Evolutionary conservation across 2,329 filamentous ascomycete species (phyloP).

Genomic region (Pseudonectria buxi): DNA sequence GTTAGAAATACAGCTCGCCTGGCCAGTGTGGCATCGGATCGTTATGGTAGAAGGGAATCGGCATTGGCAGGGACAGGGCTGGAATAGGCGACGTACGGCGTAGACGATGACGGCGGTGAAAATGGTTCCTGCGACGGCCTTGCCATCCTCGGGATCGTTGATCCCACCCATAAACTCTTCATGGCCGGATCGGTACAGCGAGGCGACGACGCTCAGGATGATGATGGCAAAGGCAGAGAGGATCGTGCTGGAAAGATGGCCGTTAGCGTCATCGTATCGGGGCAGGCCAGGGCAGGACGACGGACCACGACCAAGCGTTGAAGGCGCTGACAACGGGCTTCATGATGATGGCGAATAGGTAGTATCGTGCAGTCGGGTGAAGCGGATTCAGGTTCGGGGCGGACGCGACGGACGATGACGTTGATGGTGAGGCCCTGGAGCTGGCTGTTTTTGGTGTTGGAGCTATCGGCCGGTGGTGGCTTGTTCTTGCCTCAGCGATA

Average conservation of each 20-base stretch:
- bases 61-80: not conserved
- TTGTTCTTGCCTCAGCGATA: slow-evolving; percentile 21
- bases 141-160: slow-evolving; percentile 64
- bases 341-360: slow-evolving; percentile 51
- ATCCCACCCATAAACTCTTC: slow-evolving; percentile 75
- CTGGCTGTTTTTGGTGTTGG: slow-evolving; percentile 14
- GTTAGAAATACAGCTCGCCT: slow-evolving; percentile 7
- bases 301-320: slow-evolving; percentile 93
- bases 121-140: slow-evolving; percentile 74
- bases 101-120: slow-evolving; percentile 88
- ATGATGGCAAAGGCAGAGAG: slow-evolving; percentile 59
- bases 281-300: slow-evolving; percentile 11
- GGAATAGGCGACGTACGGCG: slow-evolving; percentile 53
- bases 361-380: not conserved
- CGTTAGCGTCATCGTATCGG: slow-evolving; percentile 19
- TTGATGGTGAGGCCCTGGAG: slow-evolving; percentile 15
- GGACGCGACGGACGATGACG: slow-evolving; percentile 7
- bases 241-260: slow-evolving; percentile 54
- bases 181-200: slow-evolving; percentile 72
- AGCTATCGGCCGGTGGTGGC: slow-evolving; percentile 11
- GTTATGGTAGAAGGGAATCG: not conserved
- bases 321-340: slow-evolving; percentile 89
- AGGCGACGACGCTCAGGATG: slow-evolving; percentile 56
- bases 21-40: no score
- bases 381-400: slow-evolving; percentile 1